Base-by-base conservation (phyloP, 345 rosid genomes). In the Kernera saxatilis region DNA sequence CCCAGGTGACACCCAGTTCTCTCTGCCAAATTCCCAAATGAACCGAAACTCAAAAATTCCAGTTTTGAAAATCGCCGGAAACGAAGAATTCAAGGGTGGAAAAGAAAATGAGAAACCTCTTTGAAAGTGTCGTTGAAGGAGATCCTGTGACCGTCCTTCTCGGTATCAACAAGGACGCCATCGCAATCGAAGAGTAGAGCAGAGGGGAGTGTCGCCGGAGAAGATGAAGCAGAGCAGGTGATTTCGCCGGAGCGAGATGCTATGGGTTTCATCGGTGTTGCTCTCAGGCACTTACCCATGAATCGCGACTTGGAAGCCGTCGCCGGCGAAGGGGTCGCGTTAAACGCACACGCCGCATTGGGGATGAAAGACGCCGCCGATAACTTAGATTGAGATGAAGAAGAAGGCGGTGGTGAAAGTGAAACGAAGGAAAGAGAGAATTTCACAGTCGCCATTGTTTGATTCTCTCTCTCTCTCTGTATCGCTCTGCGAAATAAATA, bases 91-190 rank as follows among this genome's bases (percentile, higher is more conserved):
- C 18, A 17, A 15, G 21, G 1, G 3, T 17, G 11, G 2, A 48
- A 8, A 3, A n/a, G n/a, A n/a, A n/a, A 46, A 11, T 18, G 1
- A 0, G 21, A 13, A 79, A 87, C 98, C 85, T 89, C 98, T 22
- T 63, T 78, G 77, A 93, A 93, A 78, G 97, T 93, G 57, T 93
- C 97, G 33, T 93, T 93, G 85, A 91, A 91, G 6, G 98, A 93
- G 81, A 93, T 77, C 82, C 93, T 73, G 77, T 93, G 97, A 30
- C 97, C 98, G 67, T 91, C 98, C 79, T 86, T 89, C 84, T 91
- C 98, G 14, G 97, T 91, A 63, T 93, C 98, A 43, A 91, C 98
- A 14, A 89, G 97, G 27, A 93, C 98, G 15, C 98, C 98, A 61
- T 93, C 98, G 60, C 98, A 93, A 62, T 93, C 93, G 61, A 93